Percentiles rank a stretch among this genome's conserved stretches.
phyloP scores from a whole-genome alignment of 1,139 yeast species.

The Sugiyamaella castrensis region DNA sequence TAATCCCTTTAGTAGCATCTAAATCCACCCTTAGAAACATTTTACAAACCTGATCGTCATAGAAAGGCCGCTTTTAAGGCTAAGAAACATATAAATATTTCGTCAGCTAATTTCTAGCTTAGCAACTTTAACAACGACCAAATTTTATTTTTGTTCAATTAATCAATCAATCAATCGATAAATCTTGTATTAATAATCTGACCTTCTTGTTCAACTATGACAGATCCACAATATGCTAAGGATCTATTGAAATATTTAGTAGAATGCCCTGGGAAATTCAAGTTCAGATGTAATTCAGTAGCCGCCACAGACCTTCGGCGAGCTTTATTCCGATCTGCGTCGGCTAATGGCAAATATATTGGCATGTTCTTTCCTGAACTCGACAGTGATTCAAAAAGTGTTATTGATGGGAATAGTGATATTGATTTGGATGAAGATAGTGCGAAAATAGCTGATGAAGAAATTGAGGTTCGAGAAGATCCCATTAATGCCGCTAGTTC shows the following conservation, averaged over 20 bases:
- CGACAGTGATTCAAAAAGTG: conserved; percentile 6
- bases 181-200: background rate
- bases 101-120: too few relatives aligned
- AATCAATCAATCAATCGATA: background rate
- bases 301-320: conserved; percentile 46
- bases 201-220: background rate
- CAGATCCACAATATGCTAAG: conserved; percentile 10
- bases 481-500: conserved; percentile 1
- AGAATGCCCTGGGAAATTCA: conserved; percentile 30
- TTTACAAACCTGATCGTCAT: too few relatives aligned
- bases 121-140: too few relatives aligned
- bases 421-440: conserved; percentile 2
- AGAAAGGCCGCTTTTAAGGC: too few relatives aligned
- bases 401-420: conserved; percentile 1
- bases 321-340: conserved; percentile 50
- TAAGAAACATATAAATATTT: too few relatives aligned
- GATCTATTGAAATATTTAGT: conserved; percentile 30
- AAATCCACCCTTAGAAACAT: too few relatives aligned
- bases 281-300: conserved; percentile 25
- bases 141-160: too few relatives aligned
- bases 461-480: conserved; percentile 9
- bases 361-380: conserved; percentile 49
- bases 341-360: conserved; percentile 50
- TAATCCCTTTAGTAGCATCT: too few relatives aligned
- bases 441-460: conserved; percentile 11